Percentiles rank a stretch among this genome's conserved stretches.
phyloP scores from a whole-genome alignment of 2,329 filamentous ascomycete genomes.

The Tolypocladium tundrense region DNA sequence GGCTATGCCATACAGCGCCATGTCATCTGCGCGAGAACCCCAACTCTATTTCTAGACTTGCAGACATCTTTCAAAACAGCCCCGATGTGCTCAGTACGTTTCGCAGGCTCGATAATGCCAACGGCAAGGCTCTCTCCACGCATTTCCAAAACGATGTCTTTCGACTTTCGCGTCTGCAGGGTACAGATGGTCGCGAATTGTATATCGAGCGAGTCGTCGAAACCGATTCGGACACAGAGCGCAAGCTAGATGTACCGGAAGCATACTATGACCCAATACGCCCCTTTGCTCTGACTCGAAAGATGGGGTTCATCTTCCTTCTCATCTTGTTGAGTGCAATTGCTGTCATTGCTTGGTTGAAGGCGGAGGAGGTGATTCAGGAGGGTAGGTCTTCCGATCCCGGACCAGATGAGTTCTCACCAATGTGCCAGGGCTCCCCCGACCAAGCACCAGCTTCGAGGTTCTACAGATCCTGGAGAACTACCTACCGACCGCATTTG shows the following conservation, averaged over 20 bases:
- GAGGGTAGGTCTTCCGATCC: constrained; percentile 7
- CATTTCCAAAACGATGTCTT: constrained; percentile 8
- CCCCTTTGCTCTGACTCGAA: constrained; percentile 10
- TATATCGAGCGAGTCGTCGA: background rate
- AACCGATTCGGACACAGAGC: background rate
- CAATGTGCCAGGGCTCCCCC: constrained; percentile 13
- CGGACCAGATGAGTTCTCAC: background rate
- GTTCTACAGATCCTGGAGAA: constrained; percentile 28
- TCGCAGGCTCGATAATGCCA: constrained; percentile 1
- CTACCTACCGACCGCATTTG: constrained; percentile 43
- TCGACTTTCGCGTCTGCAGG: background rate
- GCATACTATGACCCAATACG: constrained; percentile 13
- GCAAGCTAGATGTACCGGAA: background rate
- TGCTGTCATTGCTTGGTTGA: constrained; percentile 10
- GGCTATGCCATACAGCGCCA: rapidly evolving
- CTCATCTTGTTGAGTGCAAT: constrained; percentile 7
- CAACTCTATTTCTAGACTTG: constrained; percentile 11
- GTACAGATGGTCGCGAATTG: background rate
- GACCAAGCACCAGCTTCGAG: constrained; percentile 20
- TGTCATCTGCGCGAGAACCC: constrained; percentile 15
- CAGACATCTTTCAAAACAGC: constrained; percentile 11
- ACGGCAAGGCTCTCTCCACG: constrained; percentile 4
- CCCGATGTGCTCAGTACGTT: constrained; percentile 2
- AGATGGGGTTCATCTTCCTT: constrained; percentile 9
- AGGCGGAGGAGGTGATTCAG: constrained; percentile 7